Conservation (phyloP, 2,329 filamentous ascomycete species). For the Penicillium sp. region DNA sequence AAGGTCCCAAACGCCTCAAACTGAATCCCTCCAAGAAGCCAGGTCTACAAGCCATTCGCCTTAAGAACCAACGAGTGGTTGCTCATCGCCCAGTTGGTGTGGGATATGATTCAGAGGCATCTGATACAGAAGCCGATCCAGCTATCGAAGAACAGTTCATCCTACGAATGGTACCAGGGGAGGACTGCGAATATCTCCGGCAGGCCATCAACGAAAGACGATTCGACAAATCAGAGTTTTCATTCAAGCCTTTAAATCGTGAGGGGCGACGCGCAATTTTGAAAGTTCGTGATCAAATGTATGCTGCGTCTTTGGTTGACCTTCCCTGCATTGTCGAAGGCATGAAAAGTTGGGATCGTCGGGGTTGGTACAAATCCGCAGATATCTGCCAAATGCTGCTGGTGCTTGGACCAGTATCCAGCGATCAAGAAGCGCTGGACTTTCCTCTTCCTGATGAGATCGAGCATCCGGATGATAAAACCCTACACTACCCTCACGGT, state of each 20-base stretch:
- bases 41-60: slow-evolving; percentile 50
- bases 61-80: slow-evolving; percentile 67
- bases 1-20: slow-evolving; percentile 40
- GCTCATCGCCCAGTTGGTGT: slow-evolving; percentile 74
- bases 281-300: slow-evolving; percentile 67
- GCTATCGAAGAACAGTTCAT: slow-evolving; percentile 87
- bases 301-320: slow-evolving; percentile 78
- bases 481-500: slow-evolving; percentile 78
- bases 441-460: slow-evolving; percentile 71
- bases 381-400: slow-evolving; percentile 89
- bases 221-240: slow-evolving; percentile 77
- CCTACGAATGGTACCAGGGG: slow-evolving; percentile 81
- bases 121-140: slow-evolving; percentile 84
- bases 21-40: slow-evolving; percentile 41
- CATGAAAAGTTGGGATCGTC: slow-evolving; percentile 92
- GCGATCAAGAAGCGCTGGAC: slow-evolving; percentile 65
- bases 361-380: slow-evolving; percentile 82
- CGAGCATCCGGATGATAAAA: slow-evolving; percentile 55
- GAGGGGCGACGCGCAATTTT: slow-evolving; percentile 74
- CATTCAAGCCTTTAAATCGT: slow-evolving; percentile 70
- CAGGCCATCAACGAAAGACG: slow-evolving; percentile 73
- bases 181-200: slow-evolving; percentile 80
- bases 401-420: slow-evolving; percentile 68
- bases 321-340: slow-evolving; percentile 84
- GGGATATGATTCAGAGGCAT: slow-evolving; percentile 94